phyloP scores from a whole-genome alignment of 2,329 filamentous ascomycete genomes.

The Diaporthe sp. region DNA sequence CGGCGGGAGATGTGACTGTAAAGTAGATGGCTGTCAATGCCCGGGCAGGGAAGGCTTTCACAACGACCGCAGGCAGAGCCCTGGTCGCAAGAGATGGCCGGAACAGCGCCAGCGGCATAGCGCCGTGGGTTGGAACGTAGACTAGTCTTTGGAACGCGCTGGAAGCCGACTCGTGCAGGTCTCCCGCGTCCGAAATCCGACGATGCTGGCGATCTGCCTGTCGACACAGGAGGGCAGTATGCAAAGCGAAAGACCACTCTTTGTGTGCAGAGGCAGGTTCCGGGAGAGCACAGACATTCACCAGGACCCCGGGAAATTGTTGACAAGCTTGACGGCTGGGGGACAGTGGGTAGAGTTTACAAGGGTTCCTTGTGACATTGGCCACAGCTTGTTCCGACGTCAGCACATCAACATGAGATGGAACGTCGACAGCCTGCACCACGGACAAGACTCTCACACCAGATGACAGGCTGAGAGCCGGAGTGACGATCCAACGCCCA shows the following conservation, averaged over 20 bases:
- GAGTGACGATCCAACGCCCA: background rate
- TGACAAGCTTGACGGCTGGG: conserved; percentile 31
- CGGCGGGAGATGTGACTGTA: background rate
- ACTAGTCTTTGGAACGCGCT: background rate
- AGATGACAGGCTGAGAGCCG: background rate
- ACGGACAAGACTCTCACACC: background rate
- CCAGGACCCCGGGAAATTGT: conserved; percentile 34
- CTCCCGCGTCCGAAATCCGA: background rate
- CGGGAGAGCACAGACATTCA: conserved; percentile 35
- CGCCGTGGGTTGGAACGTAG: background rate
- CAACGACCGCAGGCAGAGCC: conserved; percentile 31
- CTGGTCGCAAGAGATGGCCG: background rate
- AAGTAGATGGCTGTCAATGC: background rate
- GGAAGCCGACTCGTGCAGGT: background rate
- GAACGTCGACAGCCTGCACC: background rate
- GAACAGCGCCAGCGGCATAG: conserved; percentile 3
- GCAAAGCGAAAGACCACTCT: background rate
- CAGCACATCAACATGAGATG: background rate
- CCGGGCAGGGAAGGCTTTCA: conserved; percentile 4
- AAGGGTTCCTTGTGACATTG: conserved; percentile 37
- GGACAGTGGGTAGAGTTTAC: conserved; percentile 26
- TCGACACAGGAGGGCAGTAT: background rate
- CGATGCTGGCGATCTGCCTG: background rate
- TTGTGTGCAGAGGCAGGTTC: background rate
- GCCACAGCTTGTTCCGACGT: conserved; percentile 41